Percentiles rank a stretch among this genome's conserved stretches.
These are phyloP conservation scores for Incumbomyces lentus DNA, from an alignment of 2,329 filamentous ascomycete genomes.

Conservation along the genomic window DNA sequence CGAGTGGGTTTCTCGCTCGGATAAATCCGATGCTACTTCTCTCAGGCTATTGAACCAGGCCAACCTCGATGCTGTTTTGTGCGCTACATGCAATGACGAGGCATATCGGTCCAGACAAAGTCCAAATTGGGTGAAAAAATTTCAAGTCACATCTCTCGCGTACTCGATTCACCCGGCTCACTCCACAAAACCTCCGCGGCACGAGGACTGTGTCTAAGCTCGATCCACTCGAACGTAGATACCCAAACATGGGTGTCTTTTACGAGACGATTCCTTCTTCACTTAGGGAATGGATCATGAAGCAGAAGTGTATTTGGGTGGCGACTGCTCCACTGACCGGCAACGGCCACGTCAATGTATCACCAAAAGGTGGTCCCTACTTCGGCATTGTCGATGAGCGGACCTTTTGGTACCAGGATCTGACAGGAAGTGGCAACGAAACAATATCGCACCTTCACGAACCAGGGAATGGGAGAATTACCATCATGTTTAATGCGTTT, in stretches of 20 bases:
- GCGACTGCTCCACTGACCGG: conserved; percentile 60
- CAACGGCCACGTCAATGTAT: conserved; percentile 59
- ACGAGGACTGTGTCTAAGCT: no score
- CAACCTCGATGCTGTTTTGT: no score
- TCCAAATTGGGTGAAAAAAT: no score
- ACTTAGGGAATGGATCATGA: conserved; percentile 52
- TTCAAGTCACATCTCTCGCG: no score
- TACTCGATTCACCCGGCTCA: no score
- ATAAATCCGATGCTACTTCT: no score
- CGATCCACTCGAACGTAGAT: no score
- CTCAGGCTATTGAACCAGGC: no score
- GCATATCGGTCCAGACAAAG: no score
- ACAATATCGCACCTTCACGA: conserved; percentile 68
- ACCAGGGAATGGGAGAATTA: conserved; percentile 54
- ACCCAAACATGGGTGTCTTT: conserved; percentile 46
- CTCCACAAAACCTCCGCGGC: no score
- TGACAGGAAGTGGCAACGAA: conserved; percentile 63
- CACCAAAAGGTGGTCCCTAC: conserved; percentile 58
- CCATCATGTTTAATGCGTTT: conserved; percentile 64
- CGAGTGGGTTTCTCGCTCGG: no score
- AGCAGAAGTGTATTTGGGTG: conserved; percentile 65
- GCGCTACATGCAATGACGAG: no score
- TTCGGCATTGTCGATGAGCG: conserved; percentile 18
- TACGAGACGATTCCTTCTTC: conserved; percentile 45
- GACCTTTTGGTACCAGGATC: conserved; percentile 21